Conservation (phyloP, 768 basidiomycete genomes). For the Leccinum uliginosum region DNA sequence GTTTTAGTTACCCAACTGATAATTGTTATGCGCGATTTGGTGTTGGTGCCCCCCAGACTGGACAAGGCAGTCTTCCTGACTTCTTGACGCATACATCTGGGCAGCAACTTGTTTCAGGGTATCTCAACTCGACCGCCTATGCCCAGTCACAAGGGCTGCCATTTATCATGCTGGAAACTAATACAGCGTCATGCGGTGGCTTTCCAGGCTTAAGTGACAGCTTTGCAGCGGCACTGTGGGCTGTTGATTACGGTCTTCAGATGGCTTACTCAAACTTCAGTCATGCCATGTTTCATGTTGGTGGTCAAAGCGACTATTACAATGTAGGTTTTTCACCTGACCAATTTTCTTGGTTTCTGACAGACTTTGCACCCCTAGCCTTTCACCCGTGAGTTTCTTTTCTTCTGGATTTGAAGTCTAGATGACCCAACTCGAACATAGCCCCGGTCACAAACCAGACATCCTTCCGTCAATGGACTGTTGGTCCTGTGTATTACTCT, state of each 20-base stretch:
- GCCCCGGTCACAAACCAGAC: constrained; percentile 54
- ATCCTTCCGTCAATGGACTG: constrained; percentile 61
- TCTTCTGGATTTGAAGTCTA: background rate
- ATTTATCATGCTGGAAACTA: constrained; percentile 56
- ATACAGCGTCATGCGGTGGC: constrained; percentile 49
- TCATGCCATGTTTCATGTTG: constrained; percentile 46
- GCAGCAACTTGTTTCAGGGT: constrained; percentile 43
- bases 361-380: constrained; percentile 19
- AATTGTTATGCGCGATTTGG: constrained; percentile 56
- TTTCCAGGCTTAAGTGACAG: constrained; percentile 53
- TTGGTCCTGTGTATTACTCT: constrained; percentile 72
- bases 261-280: constrained; percentile 48
- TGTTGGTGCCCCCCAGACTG: constrained; percentile 36
- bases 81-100: constrained; percentile 54
- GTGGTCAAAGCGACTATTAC: constrained; percentile 62
- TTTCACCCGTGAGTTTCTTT: constrained; percentile 33
- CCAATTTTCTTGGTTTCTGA: background rate
- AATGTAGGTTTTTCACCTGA: constrained; percentile 43
- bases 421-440: constrained; percentile 13
- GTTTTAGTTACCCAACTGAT: constrained; percentile 50
- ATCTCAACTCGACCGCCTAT: constrained; percentile 42
- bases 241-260: constrained; percentile 48
- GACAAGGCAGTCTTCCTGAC: constrained; percentile 44
- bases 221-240: constrained; percentile 53
- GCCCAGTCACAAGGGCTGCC: constrained; percentile 40